Evolutionary conservation across 2,329 filamentous ascomycete species (phyloP).

Genomic region (Penicillium sp.): DNA sequence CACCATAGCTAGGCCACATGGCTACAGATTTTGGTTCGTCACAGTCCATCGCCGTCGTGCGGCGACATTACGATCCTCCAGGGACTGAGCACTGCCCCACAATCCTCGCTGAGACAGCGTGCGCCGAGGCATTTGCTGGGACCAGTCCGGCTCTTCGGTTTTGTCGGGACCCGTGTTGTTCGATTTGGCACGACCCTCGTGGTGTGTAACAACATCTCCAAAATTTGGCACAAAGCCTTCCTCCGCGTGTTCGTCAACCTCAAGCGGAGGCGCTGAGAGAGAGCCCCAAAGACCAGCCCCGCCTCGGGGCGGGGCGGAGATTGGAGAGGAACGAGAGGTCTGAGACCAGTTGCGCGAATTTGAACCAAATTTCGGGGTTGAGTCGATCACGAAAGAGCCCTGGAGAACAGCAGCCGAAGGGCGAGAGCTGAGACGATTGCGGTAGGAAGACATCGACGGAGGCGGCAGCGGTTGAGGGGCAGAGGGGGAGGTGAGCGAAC

Average conservation of each 20-base stretch:
- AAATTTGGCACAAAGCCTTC: slow-evolving; percentile 37
- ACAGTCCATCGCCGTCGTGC: slow-evolving; percentile 36
- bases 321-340: slow-evolving; percentile 16
- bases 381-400: slow-evolving; percentile 22
- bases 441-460: slow-evolving; percentile 25
- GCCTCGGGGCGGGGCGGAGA: slow-evolving; percentile 18
- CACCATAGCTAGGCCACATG: neutral
- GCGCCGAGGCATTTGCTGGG: slow-evolving; percentile 23
- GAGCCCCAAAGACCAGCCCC: slow-evolving; percentile 35
- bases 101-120: slow-evolving; percentile 32
- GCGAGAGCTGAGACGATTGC: slow-evolving; percentile 28
- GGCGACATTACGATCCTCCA: slow-evolving; percentile 24
- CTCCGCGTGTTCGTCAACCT: slow-evolving; percentile 15
- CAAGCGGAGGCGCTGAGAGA: slow-evolving; percentile 13
- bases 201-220: slow-evolving; percentile 15
- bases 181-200: slow-evolving; percentile 14
- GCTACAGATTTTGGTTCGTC: slow-evolving; percentile 26
- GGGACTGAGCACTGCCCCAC: slow-evolving; percentile 31
- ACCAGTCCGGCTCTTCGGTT: slow-evolving; percentile 9
- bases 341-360: slow-evolving; percentile 21
- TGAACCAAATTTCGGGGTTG: slow-evolving; percentile 12
- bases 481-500: slow-evolving; percentile 20
- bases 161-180: slow-evolving; percentile 2
- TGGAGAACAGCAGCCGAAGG: slow-evolving; percentile 20
- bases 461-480: slow-evolving; percentile 14